Conservation (phyloP, 306 rosid species). For the Medicago ruthenica region DNA sequence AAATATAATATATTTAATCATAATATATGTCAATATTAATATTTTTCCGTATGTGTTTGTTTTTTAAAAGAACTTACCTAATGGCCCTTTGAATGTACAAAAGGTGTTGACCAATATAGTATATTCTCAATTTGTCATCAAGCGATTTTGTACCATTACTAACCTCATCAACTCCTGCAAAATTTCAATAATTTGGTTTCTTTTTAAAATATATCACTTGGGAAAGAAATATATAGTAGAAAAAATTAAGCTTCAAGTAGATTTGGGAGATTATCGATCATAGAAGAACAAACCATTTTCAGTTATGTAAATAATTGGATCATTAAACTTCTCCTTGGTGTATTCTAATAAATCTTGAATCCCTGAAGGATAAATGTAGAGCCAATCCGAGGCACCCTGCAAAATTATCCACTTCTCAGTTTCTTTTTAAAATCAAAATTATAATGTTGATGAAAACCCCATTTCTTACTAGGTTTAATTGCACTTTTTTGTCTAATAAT, state of each 20-base stretch:
- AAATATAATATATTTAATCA: too few relatives aligned
- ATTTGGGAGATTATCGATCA: not conserved
- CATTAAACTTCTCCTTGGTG: conserved; percentile 53
- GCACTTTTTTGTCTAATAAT: too few relatives aligned
- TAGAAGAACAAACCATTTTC: conserved; percentile 62
- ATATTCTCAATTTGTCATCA: conserved; percentile 50
- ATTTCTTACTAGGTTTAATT: not conserved
- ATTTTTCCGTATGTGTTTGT: too few relatives aligned
- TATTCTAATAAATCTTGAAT: conserved; percentile 50
- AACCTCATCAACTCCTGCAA: conserved; percentile 61
- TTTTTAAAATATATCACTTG: not conserved
- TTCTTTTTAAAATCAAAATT: not conserved
- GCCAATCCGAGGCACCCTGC: conserved; percentile 58
- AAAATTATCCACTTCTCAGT: conserved; percentile 25
- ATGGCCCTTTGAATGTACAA: conserved; percentile 54
- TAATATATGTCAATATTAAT: too few relatives aligned
- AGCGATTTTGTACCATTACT: conserved; percentile 51
- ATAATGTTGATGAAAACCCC: not conserved
- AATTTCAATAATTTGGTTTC: conserved; percentile 3
- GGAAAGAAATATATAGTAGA: not conserved
- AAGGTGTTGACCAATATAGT: conserved; percentile 51
- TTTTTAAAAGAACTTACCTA: conserved; percentile 38
- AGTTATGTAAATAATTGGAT: conserved; percentile 63
- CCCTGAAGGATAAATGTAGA: conserved; percentile 63
- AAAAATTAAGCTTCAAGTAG: not conserved